Evolutionary conservation across 306 rosid species (phyloP), one percentile per base, ranked within the genome.

Genomic region (Malus sieversii): DNA sequence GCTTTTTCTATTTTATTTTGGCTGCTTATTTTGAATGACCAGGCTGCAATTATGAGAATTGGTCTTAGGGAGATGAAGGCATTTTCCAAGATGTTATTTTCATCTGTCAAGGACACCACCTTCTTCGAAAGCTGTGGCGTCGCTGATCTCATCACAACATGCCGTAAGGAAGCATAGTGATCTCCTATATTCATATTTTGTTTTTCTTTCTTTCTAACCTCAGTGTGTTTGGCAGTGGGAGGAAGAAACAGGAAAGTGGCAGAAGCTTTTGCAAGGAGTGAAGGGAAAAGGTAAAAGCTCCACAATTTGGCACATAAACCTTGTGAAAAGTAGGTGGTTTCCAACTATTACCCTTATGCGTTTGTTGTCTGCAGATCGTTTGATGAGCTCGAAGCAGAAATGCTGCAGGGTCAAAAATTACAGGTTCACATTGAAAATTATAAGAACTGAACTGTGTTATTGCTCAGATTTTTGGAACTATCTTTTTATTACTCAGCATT

Each of bases 171-270:
- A 74, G 73, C 51, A 44, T 66, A 46, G 48, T 27, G 27, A 76
- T 76, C 74, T 63, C 72, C 64, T 57, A 59, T 46, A 75, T 33
- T 22, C 38, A 16, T 64, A 35, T 66, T 15, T 81, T 65, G 29
- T 25, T 40, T 66, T 81, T 57, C 48, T 55, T 70, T 60, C 42
- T 65, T 55, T 61, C 45, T 72, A 48, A 80, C 61, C 74, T 68
- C 66, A 40, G 25, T 76, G 13, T 78, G 72, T 80, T 78, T 89
- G 83, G 69, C 90, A 91, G 97, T 90, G 87, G 98, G 98, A 74
- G 98, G 98, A 84, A 88, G 98, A 86, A 93, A 93, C 83, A 90
- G 98, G 82, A 93, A 88, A 79, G 96, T 93, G 46, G 96, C 94
- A 3, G 98, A 88, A 64, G 98, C 98, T 82, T 93, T 83, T 81